Evolutionary conservation across 768 basidiomycete species (phyloP).

Genomic region (Astraeus odoratus): DNA sequence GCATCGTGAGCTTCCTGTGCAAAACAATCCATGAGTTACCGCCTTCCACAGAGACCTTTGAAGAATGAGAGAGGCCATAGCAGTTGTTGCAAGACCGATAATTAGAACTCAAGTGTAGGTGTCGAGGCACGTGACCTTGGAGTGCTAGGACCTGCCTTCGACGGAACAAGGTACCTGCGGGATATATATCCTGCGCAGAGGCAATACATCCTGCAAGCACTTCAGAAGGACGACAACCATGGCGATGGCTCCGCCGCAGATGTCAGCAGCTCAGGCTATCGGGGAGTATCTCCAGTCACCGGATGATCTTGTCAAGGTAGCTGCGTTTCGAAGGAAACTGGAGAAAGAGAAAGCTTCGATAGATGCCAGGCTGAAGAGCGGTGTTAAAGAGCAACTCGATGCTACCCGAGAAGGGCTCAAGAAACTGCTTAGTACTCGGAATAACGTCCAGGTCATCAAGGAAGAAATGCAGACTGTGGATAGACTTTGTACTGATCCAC

Average conservation of each 20-base stretch:
- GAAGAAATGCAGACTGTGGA: constrained; percentile 84
- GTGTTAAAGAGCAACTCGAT: constrained; percentile 90
- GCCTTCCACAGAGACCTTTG: constrained; percentile 3
- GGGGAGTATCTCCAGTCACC: constrained; percentile 90
- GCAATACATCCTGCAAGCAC: no score
- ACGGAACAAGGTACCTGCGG: no score
- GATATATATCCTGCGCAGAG: no score
- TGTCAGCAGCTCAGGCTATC: constrained; percentile 80
- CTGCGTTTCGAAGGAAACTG: constrained; percentile 85
- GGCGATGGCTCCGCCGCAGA: constrained; percentile 42
- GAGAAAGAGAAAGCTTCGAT: constrained; percentile 96
- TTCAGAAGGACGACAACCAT: constrained; percentile 6
- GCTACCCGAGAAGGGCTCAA: constrained; percentile 83
- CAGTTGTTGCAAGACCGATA: not conserved
- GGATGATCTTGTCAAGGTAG: constrained; percentile 86
- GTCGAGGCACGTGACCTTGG: not conserved
- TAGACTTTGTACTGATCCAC: constrained; percentile 66
- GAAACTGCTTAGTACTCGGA: constrained; percentile 69
- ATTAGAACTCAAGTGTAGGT: not conserved
- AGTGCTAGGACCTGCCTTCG: not conserved
- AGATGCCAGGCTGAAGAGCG: constrained; percentile 81
- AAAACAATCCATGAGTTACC: constrained; percentile 2
- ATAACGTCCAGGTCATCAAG: constrained; percentile 72
- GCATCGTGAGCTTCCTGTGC: constrained; percentile 1
- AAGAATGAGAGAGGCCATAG: no score